Base-by-base conservation (phyloP, 2,329 filamentous ascomycete genomes). In the Pseudopyrenochaeta lycopersici region DNA sequence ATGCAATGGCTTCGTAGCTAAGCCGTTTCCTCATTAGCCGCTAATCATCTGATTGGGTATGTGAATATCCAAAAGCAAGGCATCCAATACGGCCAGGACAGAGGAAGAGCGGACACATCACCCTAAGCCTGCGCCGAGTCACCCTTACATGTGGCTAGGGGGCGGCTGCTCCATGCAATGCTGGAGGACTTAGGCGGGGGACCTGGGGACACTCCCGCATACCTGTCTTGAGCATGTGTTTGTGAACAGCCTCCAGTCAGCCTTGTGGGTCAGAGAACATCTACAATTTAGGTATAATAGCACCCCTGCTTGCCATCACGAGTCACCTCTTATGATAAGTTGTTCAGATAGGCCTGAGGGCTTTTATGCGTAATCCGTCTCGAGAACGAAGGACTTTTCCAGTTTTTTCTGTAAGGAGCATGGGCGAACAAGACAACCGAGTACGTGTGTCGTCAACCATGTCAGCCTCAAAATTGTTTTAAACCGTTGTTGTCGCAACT, bases 1-100 rank as follows among this genome's bases (percentile, higher is more conserved):
- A 55, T 51, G 52, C 38, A 47, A 46, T 32, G 20, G 52, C 47
- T 52, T 42, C 18, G 27, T 36, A 35, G 31, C 14, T 39, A 17
- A 33, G 21, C 38, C 36, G 2, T 2, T 4, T 23, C 18, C 29
- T 27, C 10, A 7, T 20, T 43, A 30, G 39, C 29, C 12, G 36
- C 36, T 39, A 10, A 23, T 20, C n/a, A 2, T 12, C 20, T 23
- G 9, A 21, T 21, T 21, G 36, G 36, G 9, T 14, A 38, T 4
- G 35, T 15, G 17, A 38, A 38, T 38, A 38, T 18, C 15, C 18
- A 48, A 48, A 48, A 41, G 23, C 46, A 41, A 48, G 50, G 50
- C 50, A 33, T 21, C 50, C 44, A 53, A 53, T 48, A 18, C 15
- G 12, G 30, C 7, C 32, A n/a, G 10, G 30, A 12, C 7, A 9